Percentiles rank a stretch among this genome's conserved stretches.
phyloP scores from a whole-genome alignment of 2,329 filamentous ascomycete genomes.

The Gaeumannomyces tritici region DNA sequence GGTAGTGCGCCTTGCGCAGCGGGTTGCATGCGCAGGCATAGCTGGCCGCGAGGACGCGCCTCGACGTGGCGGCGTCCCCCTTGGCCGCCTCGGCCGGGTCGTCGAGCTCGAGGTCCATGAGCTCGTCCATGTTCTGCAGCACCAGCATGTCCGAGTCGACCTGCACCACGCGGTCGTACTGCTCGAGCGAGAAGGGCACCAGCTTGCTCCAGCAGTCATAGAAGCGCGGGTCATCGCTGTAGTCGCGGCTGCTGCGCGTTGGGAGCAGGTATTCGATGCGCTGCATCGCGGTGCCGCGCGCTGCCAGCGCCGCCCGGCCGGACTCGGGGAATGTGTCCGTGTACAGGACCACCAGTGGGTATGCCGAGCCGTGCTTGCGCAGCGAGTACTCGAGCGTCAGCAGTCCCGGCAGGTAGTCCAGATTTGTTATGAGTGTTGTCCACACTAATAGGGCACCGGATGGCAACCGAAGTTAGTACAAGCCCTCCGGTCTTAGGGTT shows the following conservation, averaged over 20 bases:
- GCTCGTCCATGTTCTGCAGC: constrained; percentile 77
- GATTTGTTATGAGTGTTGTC: constrained; percentile 82
- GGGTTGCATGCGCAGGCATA: constrained; percentile 87
- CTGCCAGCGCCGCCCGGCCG: constrained; percentile 59
- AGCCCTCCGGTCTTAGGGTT: not conserved
- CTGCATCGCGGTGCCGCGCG: constrained; percentile 59
- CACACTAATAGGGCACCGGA: constrained; percentile 49
- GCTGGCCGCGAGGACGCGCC: constrained; percentile 68
- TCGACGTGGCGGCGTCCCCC: constrained; percentile 23
- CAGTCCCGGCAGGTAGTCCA: constrained; percentile 70
- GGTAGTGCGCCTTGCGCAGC: constrained; percentile 68
- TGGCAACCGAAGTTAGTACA: not conserved
- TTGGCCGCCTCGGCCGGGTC: constrained; percentile 9
- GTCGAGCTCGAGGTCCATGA: constrained; percentile 68
- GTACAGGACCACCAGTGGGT: constrained; percentile 76
- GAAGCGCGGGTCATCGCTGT: constrained; percentile 71
- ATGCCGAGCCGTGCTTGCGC: constrained; percentile 52
- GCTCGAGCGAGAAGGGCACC: constrained; percentile 62
- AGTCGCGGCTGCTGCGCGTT: constrained; percentile 51
- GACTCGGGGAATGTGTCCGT: constrained; percentile 64
- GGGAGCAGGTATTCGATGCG: constrained; percentile 67
- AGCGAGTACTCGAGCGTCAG: constrained; percentile 74
- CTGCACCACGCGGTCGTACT: constrained; percentile 73
- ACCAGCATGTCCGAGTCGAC: constrained; percentile 86
- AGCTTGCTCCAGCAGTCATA: constrained; percentile 89